These are phyloP conservation scores for Leccinum subtestaceum DNA, from an alignment of 768 basidiomycete genomes.

Conservation along the genomic window DNA sequence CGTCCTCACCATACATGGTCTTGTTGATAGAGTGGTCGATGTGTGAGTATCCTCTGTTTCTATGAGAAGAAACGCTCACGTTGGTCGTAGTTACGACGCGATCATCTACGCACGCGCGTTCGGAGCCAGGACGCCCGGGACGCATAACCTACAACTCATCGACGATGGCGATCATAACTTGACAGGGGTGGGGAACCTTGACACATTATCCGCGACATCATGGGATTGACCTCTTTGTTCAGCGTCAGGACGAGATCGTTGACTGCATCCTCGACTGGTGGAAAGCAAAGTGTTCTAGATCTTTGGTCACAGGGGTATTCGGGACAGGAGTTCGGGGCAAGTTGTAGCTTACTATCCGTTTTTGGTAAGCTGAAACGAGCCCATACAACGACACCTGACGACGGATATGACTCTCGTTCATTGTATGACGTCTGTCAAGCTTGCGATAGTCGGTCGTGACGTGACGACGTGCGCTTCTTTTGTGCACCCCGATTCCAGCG, in stretches of 20 bases:
- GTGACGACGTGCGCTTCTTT: background rate
- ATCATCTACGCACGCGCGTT: conserved; percentile 65
- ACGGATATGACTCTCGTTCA: background rate
- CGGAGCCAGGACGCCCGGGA: conserved; percentile 56
- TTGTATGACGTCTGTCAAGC: background rate
- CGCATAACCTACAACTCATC: conserved; percentile 65
- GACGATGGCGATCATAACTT: conserved; percentile 83
- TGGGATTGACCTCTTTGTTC: conserved; percentile 4
- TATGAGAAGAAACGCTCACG: conserved; percentile 1
- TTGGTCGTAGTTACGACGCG: conserved; percentile 58
- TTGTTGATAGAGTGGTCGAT: conserved; percentile 64
- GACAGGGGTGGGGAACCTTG: conserved; percentile 43
- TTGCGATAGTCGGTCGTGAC: background rate
- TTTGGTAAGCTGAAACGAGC: background rate
- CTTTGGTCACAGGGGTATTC: conserved; percentile 63
- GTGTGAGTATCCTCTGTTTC: conserved; percentile 45
- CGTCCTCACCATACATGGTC: conserved; percentile 78
- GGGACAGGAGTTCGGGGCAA: conserved; percentile 51
- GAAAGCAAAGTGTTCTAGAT: conserved; percentile 42
- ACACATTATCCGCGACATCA: background rate
- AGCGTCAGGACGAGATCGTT: conserved; percentile 67
- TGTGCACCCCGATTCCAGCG: background rate
- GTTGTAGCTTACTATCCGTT: conserved; percentile 31
- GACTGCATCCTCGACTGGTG: conserved; percentile 70
- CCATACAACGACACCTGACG: background rate